A percentile compares a stretch with the other conserved stretches of the same genome.
Evolutionary conservation across 1,139 yeast genomes (phyloP).

Genomic region (Saccharomycopsis phalli): DNA sequence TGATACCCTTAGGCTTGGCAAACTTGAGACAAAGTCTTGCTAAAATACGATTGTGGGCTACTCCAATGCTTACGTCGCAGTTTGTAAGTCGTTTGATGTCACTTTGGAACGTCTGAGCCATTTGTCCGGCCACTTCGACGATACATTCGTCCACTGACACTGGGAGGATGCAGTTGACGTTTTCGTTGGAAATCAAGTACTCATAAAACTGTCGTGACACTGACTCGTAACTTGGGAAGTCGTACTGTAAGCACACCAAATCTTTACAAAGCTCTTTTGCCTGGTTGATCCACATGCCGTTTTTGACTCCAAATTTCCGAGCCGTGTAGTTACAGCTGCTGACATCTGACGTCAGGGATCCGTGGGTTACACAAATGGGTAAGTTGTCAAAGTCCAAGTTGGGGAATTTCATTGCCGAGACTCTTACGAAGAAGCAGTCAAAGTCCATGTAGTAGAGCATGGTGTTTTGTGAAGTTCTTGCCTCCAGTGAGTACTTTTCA

Average conservation of each 20-base stretch:
- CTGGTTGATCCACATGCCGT: slow-evolving; percentile 81
- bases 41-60: slow-evolving; percentile 57
- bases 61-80: slow-evolving; percentile 75
- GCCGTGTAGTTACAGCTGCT: slow-evolving; percentile 92
- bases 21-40: slow-evolving; percentile 68
- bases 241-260: slow-evolving; percentile 55
- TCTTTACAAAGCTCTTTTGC: slow-evolving; percentile 51
- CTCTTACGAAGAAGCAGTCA: slow-evolving; percentile 90
- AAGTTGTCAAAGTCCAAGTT: slow-evolving; percentile 44
- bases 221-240: slow-evolving; percentile 63
- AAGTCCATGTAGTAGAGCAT: slow-evolving; percentile 74
- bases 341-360: slow-evolving; percentile 60
- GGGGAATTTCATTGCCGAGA: slow-evolving; percentile 54
- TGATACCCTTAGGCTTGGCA: slow-evolving; percentile 77
- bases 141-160: slow-evolving; percentile 90
- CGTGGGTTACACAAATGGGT: slow-evolving; percentile 84
- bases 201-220: slow-evolving; percentile 49
- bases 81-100: slow-evolving; percentile 40
- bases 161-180: slow-evolving; percentile 44
- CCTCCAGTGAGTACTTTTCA: slow-evolving; percentile 16
- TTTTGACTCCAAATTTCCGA: slow-evolving; percentile 58
- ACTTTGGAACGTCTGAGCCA: slow-evolving; percentile 34
- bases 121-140: slow-evolving; percentile 40
- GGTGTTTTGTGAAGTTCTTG: not conserved
- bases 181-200: slow-evolving; percentile 26